Percentiles rank a stretch among this genome's conserved stretches.
phyloP scores from a whole-genome alignment of 805 yeast genomes.

The Ogataea siamensis region DNA sequence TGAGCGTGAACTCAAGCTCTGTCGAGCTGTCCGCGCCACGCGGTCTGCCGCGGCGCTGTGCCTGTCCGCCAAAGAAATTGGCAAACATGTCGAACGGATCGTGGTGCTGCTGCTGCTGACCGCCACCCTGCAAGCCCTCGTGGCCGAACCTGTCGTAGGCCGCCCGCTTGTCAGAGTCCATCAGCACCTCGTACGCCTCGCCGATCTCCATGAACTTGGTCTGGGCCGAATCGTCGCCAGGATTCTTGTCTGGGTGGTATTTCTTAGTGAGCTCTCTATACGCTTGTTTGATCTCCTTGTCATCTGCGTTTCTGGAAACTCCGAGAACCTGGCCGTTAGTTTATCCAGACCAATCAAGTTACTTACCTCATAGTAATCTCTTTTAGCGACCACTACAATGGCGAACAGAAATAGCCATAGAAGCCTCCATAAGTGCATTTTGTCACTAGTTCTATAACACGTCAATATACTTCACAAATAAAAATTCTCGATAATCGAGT shows the following conservation, averaged over 20 bases:
- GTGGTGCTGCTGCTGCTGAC: conserved; percentile 32
- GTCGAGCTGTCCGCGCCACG: conserved; percentile 61
- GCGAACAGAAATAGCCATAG: conserved; percentile 2
- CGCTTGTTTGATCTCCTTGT: conserved; percentile 80
- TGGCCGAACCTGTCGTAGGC: conserved; percentile 77
- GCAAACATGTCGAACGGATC: conserved; percentile 58
- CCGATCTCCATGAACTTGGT: conserved; percentile 86
- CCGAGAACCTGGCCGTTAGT: conserved; percentile 52
- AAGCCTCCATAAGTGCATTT: conserved; percentile 6
- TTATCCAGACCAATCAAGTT: neutral
- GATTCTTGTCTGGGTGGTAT: conserved; percentile 94
- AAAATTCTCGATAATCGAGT: conserved; percentile 1
- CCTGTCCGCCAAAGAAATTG: conserved; percentile 50
- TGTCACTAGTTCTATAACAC: conserved; percentile 10
- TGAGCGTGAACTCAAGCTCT: conserved; percentile 52
- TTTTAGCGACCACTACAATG: conserved; percentile 32
- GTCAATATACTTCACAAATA: conserved; percentile 12
- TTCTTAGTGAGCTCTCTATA: conserved; percentile 78
- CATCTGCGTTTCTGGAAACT: conserved; percentile 63
- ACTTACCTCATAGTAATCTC: conserved; percentile 39
- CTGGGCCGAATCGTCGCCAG: conserved; percentile 77
- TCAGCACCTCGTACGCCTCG: conserved; percentile 86
- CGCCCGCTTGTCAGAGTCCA: conserved; percentile 64
- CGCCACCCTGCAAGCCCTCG: conserved; percentile 63
- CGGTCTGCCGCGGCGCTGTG: conserved; percentile 41